Evolutionary conservation across 371 early-diverging fungal genomes (phyloP).

Genomic region (Rhizopus sp.): DNA sequence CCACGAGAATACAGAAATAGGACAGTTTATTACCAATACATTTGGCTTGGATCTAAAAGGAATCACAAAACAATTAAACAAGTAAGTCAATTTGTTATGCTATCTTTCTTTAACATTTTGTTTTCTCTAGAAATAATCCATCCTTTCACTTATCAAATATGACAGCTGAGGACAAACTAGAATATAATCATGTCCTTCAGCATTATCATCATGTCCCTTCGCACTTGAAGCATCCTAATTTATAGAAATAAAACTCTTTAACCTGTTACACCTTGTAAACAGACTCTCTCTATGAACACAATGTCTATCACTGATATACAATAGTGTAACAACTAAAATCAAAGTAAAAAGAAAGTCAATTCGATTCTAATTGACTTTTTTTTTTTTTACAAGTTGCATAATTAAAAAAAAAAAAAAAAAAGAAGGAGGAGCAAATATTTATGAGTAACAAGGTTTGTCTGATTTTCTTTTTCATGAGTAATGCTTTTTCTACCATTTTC

Average conservation of each 20-base stretch:
- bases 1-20: constrained; percentile 89
- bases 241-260: background rate
- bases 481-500: background rate
- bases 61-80: constrained; percentile 63
- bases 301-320: background rate
- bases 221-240: background rate
- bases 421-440: too few relatives aligned
- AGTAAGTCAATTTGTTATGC: constrained; percentile 17
- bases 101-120: background rate
- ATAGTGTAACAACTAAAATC: too few relatives aligned
- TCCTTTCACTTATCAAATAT: constrained; percentile 29
- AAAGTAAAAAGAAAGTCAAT: too few relatives aligned
- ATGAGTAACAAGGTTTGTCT: too few relatives aligned
- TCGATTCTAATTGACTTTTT: too few relatives aligned
- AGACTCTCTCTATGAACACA: too few relatives aligned
- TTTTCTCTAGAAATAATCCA: constrained; percentile 22
- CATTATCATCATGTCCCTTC: constrained; percentile 30
- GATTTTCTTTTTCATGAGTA: background rate
- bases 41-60: constrained; percentile 66
- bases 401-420: too few relatives aligned
- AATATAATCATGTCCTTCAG: constrained; percentile 36
- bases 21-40: constrained; percentile 65
- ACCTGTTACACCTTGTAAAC: background rate
- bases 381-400: too few relatives aligned
- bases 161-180: constrained; percentile 30